phyloP scores from a whole-genome alignment of 352 stramenopile species.

The Phytophthora ohioensis region DNA sequence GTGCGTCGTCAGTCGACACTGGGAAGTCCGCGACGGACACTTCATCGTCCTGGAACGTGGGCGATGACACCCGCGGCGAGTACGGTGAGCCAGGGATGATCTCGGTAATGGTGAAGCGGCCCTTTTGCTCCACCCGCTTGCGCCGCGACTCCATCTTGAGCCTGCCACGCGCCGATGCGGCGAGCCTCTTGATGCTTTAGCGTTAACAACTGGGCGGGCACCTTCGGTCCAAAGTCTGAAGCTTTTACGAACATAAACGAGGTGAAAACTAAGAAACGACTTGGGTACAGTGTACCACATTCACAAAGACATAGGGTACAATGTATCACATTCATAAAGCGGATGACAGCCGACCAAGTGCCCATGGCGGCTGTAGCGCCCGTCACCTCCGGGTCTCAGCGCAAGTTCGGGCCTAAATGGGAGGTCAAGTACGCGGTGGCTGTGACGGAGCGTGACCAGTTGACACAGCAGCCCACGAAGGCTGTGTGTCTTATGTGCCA shows the following conservation, averaged over 20 bases:
- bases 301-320: background rate
- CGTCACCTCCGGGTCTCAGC: slow-evolving; percentile 16
- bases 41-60: slow-evolving; percentile 38
- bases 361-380: background rate
- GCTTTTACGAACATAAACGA: slow-evolving; percentile 4
- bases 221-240: slow-evolving; percentile 12
- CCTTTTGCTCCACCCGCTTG: slow-evolving; percentile 74
- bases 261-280: background rate
- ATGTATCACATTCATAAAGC: background rate
- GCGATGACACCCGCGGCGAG: slow-evolving; percentile 36
- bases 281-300: background rate
- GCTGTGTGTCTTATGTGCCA: slow-evolving; percentile 41
- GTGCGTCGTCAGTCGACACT: slow-evolving; percentile 6
- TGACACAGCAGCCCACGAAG: slow-evolving; percentile 29
- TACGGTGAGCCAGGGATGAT: slow-evolving; percentile 66
- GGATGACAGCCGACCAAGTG: background rate
- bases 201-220: slow-evolving; percentile 18
- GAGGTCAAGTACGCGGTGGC: slow-evolving; percentile 41
- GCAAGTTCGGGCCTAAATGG: slow-evolving; percentile 40
- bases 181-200: background rate
- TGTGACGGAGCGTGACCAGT: slow-evolving; percentile 31
- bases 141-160: slow-evolving; percentile 45
- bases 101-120: slow-evolving; percentile 87
- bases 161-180: slow-evolving; percentile 5
- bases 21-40: slow-evolving; percentile 23